Conservation (phyloP, 2,329 filamentous ascomycete genomes). For the Dendryphion nanum region DNA sequence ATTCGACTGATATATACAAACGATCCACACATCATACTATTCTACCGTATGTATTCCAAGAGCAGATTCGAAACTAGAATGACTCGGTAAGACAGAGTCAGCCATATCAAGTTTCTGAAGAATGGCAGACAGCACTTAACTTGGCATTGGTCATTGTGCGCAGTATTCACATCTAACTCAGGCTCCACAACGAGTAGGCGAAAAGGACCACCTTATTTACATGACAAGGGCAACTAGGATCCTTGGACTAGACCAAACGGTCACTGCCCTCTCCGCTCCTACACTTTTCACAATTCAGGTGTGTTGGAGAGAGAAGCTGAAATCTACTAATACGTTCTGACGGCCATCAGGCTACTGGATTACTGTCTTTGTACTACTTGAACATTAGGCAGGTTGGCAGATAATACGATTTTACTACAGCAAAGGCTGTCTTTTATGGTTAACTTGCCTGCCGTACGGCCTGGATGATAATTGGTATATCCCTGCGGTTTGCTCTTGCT, state of each 20-base stretch:
- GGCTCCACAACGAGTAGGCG: slow-evolving; percentile 25
- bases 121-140: slow-evolving; percentile 41
- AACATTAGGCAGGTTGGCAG: slow-evolving; percentile 39
- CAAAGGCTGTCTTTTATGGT: no score
- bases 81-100: slow-evolving; percentile 6
- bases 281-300: neutral
- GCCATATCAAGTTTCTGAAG: slow-evolving; percentile 12
- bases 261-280: neutral
- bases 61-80: slow-evolving; percentile 9
- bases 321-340: neutral
- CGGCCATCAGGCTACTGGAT: slow-evolving; percentile 25
- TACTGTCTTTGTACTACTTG: slow-evolving; percentile 40
- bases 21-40: slow-evolving; percentile 36
- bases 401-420: no score
- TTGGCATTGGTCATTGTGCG: slow-evolving; percentile 43
- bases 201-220: slow-evolving; percentile 38
- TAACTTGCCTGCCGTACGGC: slow-evolving; percentile 25
- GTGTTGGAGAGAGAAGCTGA: neutral
- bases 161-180: slow-evolving; percentile 35
- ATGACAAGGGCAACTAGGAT: slow-evolving; percentile 32
- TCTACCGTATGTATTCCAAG: slow-evolving; percentile 18
- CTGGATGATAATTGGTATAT: slow-evolving; percentile 39
- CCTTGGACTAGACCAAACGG: no score
- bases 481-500: slow-evolving; percentile 33
- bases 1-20: slow-evolving; percentile 35